Evolutionary conservation across 352 stramenopile genomes (phyloP).

Genomic region (Globisporangium spiculum): DNA sequence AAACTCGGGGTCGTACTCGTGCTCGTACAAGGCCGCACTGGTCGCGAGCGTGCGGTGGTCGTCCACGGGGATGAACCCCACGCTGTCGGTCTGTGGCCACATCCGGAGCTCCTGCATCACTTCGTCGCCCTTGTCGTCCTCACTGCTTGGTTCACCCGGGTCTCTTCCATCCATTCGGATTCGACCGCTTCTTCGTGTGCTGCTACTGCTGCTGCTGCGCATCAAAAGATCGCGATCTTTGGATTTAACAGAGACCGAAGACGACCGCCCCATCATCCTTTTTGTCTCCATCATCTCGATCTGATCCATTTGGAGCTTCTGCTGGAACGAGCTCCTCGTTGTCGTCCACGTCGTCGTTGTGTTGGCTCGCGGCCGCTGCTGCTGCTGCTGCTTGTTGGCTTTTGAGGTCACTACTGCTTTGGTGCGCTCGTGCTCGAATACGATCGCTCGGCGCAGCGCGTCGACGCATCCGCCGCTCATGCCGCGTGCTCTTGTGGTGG

Average conservation of each 20-base stretch:
- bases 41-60: background rate
- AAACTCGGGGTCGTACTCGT: background rate
- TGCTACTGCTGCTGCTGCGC: background rate
- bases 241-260: background rate
- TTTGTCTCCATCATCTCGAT: conserved; percentile 10
- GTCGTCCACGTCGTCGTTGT: background rate
- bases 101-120: conserved; percentile 2
- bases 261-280: conserved; percentile 13
- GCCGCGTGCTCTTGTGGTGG: background rate
- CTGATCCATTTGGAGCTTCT: background rate
- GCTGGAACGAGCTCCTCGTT: background rate
- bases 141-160: background rate
- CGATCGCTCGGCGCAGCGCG: conserved; percentile 5
- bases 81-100: background rate
- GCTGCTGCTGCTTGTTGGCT: conserved; percentile 1
- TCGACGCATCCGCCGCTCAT: conserved; percentile 3
- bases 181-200: background rate
- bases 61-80: background rate
- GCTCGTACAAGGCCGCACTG: conserved; percentile 1
- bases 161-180: background rate
- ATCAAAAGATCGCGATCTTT: conserved; percentile 5
- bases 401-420: background rate
- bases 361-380: background rate
- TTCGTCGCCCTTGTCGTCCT: conserved; percentile 1
- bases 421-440: conserved; percentile 4